Evolutionary conservation across 345 rosid species (phyloP).

Genomic region (Boechera divaricarpa): DNA sequence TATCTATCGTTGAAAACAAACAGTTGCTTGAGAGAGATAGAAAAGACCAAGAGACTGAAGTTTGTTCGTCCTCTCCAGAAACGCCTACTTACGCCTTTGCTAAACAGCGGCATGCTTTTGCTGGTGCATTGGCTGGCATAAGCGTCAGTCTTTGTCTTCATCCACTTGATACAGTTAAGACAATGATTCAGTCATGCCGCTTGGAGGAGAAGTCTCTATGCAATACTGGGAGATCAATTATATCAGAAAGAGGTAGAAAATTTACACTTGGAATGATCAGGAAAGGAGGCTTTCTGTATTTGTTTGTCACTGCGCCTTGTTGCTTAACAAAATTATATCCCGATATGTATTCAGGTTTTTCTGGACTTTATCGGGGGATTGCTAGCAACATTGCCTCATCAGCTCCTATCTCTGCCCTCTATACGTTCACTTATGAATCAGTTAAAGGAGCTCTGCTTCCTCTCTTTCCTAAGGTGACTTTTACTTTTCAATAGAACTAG

Average conservation of each 20-base stretch:
- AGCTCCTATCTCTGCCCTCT: constrained; percentile 93
- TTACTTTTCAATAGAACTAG: constrained; percentile 16
- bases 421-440: constrained; percentile 86
- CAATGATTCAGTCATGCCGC: constrained; percentile 73
- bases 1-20: constrained; percentile 26
- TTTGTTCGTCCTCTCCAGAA: constrained; percentile 40
- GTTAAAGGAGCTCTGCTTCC: constrained; percentile 85
- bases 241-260: constrained; percentile 81
- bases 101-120: constrained; percentile 88
- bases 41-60: constrained; percentile 39
- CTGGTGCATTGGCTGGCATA: constrained; percentile 86
- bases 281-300: background rate
- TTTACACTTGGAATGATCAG: background rate
- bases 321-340: constrained; percentile 7
- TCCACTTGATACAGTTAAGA: constrained; percentile 90
- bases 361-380: constrained; percentile 85
- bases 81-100: constrained; percentile 51
- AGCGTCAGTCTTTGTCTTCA: constrained; percentile 91
- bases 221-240: constrained; percentile 69
- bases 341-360: constrained; percentile 58
- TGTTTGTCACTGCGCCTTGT: constrained; percentile 14
- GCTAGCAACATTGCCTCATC: constrained; percentile 85
- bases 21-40: constrained; percentile 41
- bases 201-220: constrained; percentile 76
- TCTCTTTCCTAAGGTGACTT: constrained; percentile 69